Evolutionary conservation across 2,329 filamentous ascomycete species (phyloP).

Genomic region (Phaeosphaeriaceae sp.): DNA sequence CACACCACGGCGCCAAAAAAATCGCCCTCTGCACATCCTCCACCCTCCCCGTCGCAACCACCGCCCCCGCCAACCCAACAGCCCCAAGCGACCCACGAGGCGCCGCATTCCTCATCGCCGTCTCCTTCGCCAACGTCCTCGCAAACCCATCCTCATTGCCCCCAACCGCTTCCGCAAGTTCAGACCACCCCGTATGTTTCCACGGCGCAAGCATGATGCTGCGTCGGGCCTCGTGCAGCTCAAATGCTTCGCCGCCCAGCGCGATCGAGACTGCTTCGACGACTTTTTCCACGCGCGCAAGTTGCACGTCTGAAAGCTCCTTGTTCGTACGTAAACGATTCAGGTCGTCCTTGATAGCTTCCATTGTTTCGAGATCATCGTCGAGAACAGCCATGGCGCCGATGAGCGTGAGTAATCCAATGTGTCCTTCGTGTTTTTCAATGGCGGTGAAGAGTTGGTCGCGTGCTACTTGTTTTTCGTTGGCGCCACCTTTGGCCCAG

Average conservation of each 20-base stretch:
- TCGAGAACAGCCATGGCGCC: constrained; percentile 85
- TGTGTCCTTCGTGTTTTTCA: constrained; percentile 74
- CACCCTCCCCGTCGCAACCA: constrained; percentile 73
- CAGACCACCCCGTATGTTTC: constrained; percentile 80
- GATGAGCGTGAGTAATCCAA: constrained; percentile 79
- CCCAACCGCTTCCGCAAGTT: constrained; percentile 66
- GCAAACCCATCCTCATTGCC: constrained; percentile 54
- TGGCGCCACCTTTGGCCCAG: constrained; percentile 83
- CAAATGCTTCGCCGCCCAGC: constrained; percentile 54
- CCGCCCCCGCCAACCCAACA: constrained; percentile 73
- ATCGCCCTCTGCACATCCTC: constrained; percentile 79
- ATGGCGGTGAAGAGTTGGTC: constrained; percentile 82
- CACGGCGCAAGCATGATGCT: constrained; percentile 83
- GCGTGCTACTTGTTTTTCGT: constrained; percentile 76
- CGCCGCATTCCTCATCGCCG: constrained; percentile 76
- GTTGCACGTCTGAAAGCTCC: constrained; percentile 67
- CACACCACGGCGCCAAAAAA: constrained; percentile 81
- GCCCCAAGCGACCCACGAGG: constrained; percentile 73
- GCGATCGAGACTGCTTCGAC: constrained; percentile 75
- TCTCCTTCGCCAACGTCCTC: constrained; percentile 80
- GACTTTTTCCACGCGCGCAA: constrained; percentile 74
- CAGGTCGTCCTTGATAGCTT: constrained; percentile 81
- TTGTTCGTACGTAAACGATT: constrained; percentile 72
- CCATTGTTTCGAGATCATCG: constrained; percentile 76
- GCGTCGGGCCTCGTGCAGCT: constrained; percentile 70